phyloP scores from a whole-genome alignment of 2,329 filamentous ascomycete genomes.

The Fusarium austroafricanum region DNA sequence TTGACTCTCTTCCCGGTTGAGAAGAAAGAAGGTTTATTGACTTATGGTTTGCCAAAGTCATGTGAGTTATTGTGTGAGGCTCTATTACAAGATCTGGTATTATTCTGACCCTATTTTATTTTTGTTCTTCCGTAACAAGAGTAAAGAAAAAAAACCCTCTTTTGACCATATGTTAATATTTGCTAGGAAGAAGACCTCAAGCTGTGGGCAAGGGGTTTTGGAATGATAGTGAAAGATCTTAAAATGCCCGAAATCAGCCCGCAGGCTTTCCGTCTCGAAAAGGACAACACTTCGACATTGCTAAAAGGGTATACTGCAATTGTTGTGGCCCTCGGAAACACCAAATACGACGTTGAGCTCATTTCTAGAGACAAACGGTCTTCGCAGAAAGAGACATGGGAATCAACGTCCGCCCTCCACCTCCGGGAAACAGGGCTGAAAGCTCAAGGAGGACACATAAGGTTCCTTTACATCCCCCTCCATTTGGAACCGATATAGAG shows the following conservation, averaged over 20 bases:
- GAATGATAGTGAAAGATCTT: constrained; percentile 42
- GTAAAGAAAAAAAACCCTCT: background rate
- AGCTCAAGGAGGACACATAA: constrained; percentile 42
- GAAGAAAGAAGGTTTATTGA: constrained; percentile 41
- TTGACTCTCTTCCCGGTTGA: constrained; percentile 43
- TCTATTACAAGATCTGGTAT: constrained; percentile 41
- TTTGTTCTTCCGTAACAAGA: background rate
- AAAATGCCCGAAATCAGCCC: constrained; percentile 42
- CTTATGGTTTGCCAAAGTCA: constrained; percentile 43
- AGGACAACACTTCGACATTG: constrained; percentile 43
- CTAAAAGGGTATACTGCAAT: constrained; percentile 44
- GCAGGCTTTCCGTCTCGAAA: constrained; percentile 44
- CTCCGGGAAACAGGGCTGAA: constrained; percentile 43
- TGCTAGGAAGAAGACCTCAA: constrained; percentile 40
- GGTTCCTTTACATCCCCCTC: constrained; percentile 44
- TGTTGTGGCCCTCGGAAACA: constrained; percentile 44
- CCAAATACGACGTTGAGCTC: constrained; percentile 42
- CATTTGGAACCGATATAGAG: constrained; percentile 39
- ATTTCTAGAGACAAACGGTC: constrained; percentile 41
- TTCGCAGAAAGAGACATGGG: constrained; percentile 38
- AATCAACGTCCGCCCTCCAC: constrained; percentile 40
- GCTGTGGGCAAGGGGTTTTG: constrained; percentile 39
- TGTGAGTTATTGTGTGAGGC: constrained; percentile 40
- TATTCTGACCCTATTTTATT: constrained; percentile 9
- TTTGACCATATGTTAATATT: constrained; percentile 10